Evolutionary conservation across 768 basidiomycete species (phyloP), one percentile per base, ranked within the genome.

Genomic region (Mycena leptocephala): DNA sequence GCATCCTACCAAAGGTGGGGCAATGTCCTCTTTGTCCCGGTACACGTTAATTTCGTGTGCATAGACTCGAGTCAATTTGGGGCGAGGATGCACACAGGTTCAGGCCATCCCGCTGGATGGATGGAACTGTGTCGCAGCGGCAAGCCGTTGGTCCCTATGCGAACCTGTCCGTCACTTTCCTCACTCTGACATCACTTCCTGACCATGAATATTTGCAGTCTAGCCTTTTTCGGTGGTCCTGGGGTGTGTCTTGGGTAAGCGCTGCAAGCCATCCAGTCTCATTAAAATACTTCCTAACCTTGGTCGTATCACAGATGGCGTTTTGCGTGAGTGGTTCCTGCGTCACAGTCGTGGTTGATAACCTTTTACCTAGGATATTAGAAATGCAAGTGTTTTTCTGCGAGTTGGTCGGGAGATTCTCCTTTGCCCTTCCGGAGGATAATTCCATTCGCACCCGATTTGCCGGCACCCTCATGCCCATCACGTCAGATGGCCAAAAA

Each of bases 1-100:
- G 71, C 62, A 5, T 48, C 75, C 28, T 76, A 76, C 20, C 74
- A 79, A 18, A 46, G 75, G 77, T 76, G 1, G 2, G 43, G 55
- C n/a, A 10, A 1, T 0, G 58, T 62, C 48, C 16, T 18, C 18
- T 16, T 18, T 10, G 7, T 20, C 13, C 11, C 7, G 39, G 14
- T 20, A n/a, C 0, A 22, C 22, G 5, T 28, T 13, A 20, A 18
- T 20, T 32, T 18, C n/a, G 6, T 2, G 9, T 14, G 7, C 26
- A 5, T n/a, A 62, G 59, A 39, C 59, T 39, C 1, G 59, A 41
- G 22, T 62, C 24, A 5, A 35, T n/a, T 37, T 61, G 59, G 59
- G 59, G 59, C 59, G 24, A 26, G n/a, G 37, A 61, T n/a, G n/a
- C 35, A 13, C 59, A 39, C 7, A 16, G 39, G n/a, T 61, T 61